phyloP scores from a whole-genome alignment of 164 flowering plant genomes.

The Chimonanthus salicifolius region DNA sequence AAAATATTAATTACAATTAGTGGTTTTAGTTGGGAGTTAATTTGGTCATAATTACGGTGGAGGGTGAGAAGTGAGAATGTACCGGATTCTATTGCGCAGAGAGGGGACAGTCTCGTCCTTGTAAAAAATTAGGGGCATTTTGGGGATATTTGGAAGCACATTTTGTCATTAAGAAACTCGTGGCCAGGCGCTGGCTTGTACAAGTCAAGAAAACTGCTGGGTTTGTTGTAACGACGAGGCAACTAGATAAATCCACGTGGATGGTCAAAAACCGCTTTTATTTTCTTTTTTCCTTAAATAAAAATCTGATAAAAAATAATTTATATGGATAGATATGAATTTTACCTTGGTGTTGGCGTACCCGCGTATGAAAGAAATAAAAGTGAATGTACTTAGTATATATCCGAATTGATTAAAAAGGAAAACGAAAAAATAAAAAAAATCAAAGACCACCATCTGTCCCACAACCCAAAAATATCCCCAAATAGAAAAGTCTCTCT shows the following conservation, averaged over 20 bases:
- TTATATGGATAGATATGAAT: no score
- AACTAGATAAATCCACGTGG: slow-evolving; percentile 23
- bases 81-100: neutral
- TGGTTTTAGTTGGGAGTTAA: neutral
- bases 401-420: no score
- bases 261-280: neutral
- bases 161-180: neutral
- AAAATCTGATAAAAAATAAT: no score
- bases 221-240: slow-evolving; percentile 24
- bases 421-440: no score
- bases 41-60: neutral
- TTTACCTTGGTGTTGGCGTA: no score
- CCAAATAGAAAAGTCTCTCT: no score
- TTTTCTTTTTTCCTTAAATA: no score
- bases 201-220: slow-evolving; percentile 23
- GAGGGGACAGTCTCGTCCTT: slow-evolving; percentile 3
- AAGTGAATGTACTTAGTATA: no score
- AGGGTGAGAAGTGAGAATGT: neutral
- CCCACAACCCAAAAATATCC: no score
- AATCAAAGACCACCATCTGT: no score
- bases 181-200: slow-evolving; percentile 6
- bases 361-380: no score
- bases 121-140: slow-evolving; percentile 4
- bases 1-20: no score
- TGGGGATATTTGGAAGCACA: slow-evolving; percentile 3